These are phyloP conservation scores for Triticum turgidum DNA, from an alignment of 176 grass and related monocot species.

Conservation along the genomic window DNA sequence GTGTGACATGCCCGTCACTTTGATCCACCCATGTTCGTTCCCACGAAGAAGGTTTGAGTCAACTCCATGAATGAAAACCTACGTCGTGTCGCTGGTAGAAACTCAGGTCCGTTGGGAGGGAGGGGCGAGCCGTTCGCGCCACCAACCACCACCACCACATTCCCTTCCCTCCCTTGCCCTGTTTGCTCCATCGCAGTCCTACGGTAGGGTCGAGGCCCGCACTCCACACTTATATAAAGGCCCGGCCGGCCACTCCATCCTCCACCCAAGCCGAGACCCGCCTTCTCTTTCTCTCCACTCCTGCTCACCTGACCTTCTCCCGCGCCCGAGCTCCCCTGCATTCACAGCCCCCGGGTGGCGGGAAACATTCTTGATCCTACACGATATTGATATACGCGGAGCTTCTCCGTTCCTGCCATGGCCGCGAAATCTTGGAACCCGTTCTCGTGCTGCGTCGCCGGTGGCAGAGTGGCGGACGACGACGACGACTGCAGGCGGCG, in stretches of 20 bases:
- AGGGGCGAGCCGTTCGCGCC: background rate
- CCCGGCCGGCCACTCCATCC: background rate
- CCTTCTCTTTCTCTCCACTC: background rate
- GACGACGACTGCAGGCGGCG: background rate
- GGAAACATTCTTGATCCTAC: background rate
- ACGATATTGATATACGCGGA: background rate
- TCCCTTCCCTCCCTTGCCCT: background rate
- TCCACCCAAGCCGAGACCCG: background rate
- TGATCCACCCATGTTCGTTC: background rate
- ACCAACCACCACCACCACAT: background rate
- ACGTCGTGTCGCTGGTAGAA: background rate
- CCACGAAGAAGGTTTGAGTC: background rate
- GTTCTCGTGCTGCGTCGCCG: slow-evolving; percentile 35
- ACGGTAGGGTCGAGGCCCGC: background rate
- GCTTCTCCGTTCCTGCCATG: background rate
- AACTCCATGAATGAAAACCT: background rate
- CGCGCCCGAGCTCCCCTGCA: background rate
- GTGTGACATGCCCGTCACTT: background rate
- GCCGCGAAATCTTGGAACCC: background rate
- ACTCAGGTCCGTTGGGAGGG: background rate
- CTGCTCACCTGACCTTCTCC: background rate
- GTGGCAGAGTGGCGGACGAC: background rate
- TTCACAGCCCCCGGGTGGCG: background rate
- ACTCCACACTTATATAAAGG: slow-evolving; percentile 26
- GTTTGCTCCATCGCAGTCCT: slow-evolving; percentile 26